phyloP scores from a whole-genome alignment of 371 early-diverging fungal genomes.

The Syncephalis fuscata region DNA sequence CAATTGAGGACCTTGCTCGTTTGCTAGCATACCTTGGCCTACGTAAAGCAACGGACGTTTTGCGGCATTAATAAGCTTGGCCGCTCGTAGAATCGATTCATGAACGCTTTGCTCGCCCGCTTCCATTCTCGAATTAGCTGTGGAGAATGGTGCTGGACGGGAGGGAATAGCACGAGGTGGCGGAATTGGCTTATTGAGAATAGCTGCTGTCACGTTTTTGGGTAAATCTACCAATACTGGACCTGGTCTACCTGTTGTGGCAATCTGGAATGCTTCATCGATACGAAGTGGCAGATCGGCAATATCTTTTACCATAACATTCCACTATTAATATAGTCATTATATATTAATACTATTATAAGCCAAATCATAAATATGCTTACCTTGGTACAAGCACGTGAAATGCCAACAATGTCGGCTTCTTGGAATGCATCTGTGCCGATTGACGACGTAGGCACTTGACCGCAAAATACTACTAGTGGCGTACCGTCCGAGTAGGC shows the following conservation, averaged over 20 bases:
- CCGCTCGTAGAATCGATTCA: slow-evolving; percentile 37
- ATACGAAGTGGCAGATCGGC: slow-evolving; percentile 89
- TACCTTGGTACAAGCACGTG: slow-evolving; percentile 67
- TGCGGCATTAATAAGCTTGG: slow-evolving; percentile 72
- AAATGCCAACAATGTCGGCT: slow-evolving; percentile 91
- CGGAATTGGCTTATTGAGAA: slow-evolving; percentile 68
- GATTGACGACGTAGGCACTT: slow-evolving; percentile 82
- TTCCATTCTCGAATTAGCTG: slow-evolving; percentile 14
- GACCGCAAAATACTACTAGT: slow-evolving; percentile 87
- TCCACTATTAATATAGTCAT: slow-evolving; percentile 49
- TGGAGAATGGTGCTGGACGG: slow-evolving; percentile 22
- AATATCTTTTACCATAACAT: slow-evolving; percentile 94
- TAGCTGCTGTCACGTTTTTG: slow-evolving; percentile 89
- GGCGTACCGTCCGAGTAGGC: slow-evolving; percentile 90
- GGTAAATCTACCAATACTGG: slow-evolving; percentile 96
- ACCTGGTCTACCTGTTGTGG: slow-evolving; percentile 90
- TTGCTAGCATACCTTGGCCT: slow-evolving; percentile 76
- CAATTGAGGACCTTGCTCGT: slow-evolving; percentile 64
- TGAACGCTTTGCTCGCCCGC: too few species aligned
- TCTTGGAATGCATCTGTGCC: slow-evolving; percentile 97
- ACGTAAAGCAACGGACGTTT: slow-evolving; percentile 89
- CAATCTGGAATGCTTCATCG: slow-evolving; percentile 93
- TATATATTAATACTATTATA: background rate
- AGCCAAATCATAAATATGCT: background rate
- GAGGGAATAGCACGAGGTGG: slow-evolving; percentile 45